Conservation (phyloP, 345 rosid species). For the Salix dunnii region DNA sequence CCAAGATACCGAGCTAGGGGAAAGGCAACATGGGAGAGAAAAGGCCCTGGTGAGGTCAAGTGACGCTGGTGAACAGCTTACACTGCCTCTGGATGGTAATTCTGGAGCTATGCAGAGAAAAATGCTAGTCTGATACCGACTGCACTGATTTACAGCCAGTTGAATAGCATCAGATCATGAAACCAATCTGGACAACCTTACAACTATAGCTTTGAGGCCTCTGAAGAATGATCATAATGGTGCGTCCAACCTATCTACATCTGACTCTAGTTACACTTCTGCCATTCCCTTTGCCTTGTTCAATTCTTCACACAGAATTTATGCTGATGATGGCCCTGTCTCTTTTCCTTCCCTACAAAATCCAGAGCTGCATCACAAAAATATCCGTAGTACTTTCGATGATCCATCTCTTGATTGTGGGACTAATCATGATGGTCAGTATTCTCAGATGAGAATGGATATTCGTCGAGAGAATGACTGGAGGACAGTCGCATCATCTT, state of each 20-base stretch:
- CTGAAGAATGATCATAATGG: slow-evolving; percentile 39
- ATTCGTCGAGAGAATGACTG: slow-evolving; percentile 35
- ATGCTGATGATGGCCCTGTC: slow-evolving; percentile 54
- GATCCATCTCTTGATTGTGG: slow-evolving; percentile 49
- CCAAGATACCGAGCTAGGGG: slow-evolving; percentile 40
- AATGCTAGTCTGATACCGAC: slow-evolving; percentile 58
- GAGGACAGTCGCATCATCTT: slow-evolving; percentile 38
- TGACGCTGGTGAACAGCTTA: slow-evolving; percentile 32
- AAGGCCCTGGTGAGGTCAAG: slow-evolving; percentile 37
- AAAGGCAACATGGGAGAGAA: slow-evolving; percentile 42
- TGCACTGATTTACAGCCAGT: slow-evolving; percentile 33
- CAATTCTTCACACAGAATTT: slow-evolving; percentile 40
- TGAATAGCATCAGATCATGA: slow-evolving; percentile 37
- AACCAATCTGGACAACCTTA: slow-evolving; percentile 33
- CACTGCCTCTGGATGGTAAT: slow-evolving; percentile 23
- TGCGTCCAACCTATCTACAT: slow-evolving; percentile 25
- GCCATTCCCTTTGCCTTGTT: slow-evolving; percentile 41
- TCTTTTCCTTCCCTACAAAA: slow-evolving; percentile 44
- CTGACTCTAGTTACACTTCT: slow-evolving; percentile 41
- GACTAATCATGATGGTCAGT: slow-evolving; percentile 38
- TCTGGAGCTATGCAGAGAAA: slow-evolving; percentile 35
- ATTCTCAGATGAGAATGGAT: slow-evolving; percentile 37
- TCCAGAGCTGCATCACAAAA: slow-evolving; percentile 41
- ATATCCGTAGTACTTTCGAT: slow-evolving; percentile 36
- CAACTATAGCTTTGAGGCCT: slow-evolving; percentile 27